A percentile compares a stretch with the other conserved stretches of the same genome.
These are phyloP conservation scores for Nelumbo lutea DNA, from an alignment of 164 flowering plant genomes.

Conservation along the genomic window DNA sequence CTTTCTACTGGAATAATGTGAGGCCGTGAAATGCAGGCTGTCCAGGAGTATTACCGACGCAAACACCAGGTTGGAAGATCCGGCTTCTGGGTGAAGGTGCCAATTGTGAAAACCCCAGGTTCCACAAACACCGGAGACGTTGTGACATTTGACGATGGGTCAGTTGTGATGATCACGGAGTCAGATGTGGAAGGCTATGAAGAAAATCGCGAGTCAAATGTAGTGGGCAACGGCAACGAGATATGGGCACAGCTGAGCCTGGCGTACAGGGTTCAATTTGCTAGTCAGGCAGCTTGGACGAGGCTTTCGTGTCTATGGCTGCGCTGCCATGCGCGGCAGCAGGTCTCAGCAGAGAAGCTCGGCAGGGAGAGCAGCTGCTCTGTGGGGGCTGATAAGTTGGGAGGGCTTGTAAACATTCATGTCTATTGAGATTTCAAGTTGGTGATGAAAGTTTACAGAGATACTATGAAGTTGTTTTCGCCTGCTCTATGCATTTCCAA, in stretches of 20 bases:
- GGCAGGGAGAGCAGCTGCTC: conserved; percentile 36
- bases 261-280: conserved; percentile 54
- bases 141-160: conserved; percentile 55
- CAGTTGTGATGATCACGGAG: conserved; percentile 66
- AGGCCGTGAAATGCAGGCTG: conserved; percentile 48
- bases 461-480: background rate
- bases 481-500: no score
- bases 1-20: background rate
- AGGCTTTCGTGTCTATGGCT: conserved; percentile 69
- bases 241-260: conserved; percentile 56
- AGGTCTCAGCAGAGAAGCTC: conserved; percentile 25
- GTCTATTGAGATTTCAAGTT: conserved; percentile 30
- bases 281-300: conserved; percentile 62
- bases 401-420: conserved; percentile 55
- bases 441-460: background rate
- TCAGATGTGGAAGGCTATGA: conserved; percentile 79
- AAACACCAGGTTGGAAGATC: background rate
- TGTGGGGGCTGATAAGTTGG: conserved; percentile 35
- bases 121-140: conserved; percentile 17
- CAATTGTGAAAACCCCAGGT: conserved; percentile 8
- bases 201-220: conserved; percentile 20
- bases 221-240: conserved; percentile 33
- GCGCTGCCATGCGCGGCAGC: conserved; percentile 30
- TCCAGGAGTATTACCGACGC: conserved; percentile 49
- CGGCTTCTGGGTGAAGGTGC: conserved; percentile 23